A percentile compares a stretch with the other conserved stretches of the same genome.
Evolutionary conservation across 2,329 filamentous ascomycete genomes (phyloP).

Genomic region (Xylaria digitata): DNA sequence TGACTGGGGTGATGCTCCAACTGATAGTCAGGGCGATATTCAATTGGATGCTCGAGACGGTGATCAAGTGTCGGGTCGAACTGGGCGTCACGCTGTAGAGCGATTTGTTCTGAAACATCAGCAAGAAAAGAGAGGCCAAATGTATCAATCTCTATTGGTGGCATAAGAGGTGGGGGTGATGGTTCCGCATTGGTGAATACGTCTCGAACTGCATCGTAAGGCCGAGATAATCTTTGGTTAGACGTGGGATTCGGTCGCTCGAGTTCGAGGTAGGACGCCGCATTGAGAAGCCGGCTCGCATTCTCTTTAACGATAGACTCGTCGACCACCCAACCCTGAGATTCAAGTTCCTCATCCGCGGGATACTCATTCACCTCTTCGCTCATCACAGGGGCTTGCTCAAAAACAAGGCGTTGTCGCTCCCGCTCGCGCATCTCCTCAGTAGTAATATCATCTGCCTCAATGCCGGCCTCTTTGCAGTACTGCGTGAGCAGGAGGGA

Average conservation of each 20-base stretch:
- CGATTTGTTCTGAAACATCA: slow-evolving; percentile 45
- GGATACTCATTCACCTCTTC: slow-evolving; percentile 35
- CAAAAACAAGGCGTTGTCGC: slow-evolving; percentile 41
- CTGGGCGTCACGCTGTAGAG: slow-evolving; percentile 32
- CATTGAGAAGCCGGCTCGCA: slow-evolving; percentile 38
- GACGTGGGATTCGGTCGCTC: slow-evolving; percentile 35
- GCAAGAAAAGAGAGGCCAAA: slow-evolving; percentile 50
- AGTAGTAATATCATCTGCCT: slow-evolving; percentile 46
- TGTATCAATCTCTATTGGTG: slow-evolving; percentile 42
- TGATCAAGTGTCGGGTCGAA: slow-evolving; percentile 32
- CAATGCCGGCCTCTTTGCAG: slow-evolving; percentile 43
- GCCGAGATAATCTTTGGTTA: slow-evolving; percentile 49
- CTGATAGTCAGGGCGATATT: slow-evolving; percentile 34
- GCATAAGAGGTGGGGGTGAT: slow-evolving; percentile 39
- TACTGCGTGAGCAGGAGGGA: slow-evolving; percentile 38
- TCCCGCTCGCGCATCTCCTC: slow-evolving; percentile 49
- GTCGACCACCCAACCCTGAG: slow-evolving; percentile 11
- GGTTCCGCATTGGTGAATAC: slow-evolving; percentile 54
- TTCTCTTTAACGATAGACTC: slow-evolving; percentile 31
- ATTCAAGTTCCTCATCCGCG: slow-evolving; percentile 11
- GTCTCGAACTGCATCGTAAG: slow-evolving; percentile 59
- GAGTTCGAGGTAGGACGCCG: slow-evolving; percentile 42
- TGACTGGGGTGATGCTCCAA: slow-evolving; percentile 27
- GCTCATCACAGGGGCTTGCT: slow-evolving; percentile 35
- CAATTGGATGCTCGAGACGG: slow-evolving; percentile 31